These are phyloP conservation scores for Silene noctiflora DNA, from an alignment of 179 eudicot genomes.

Conservation along the genomic window DNA sequence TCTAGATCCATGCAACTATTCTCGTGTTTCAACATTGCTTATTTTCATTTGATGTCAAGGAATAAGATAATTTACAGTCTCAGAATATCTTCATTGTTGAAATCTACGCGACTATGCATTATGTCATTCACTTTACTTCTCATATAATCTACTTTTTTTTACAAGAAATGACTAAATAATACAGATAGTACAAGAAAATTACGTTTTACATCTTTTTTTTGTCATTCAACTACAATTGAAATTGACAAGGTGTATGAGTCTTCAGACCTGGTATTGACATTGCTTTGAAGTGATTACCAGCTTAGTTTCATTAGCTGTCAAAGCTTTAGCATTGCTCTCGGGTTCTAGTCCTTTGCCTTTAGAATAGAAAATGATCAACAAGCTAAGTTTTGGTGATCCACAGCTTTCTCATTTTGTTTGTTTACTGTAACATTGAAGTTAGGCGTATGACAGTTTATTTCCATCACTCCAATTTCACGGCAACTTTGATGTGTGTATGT, in stretches of 20 bases:
- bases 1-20: background rate
- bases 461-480: background rate
- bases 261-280: background rate
- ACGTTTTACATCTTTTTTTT: background rate
- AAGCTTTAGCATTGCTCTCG: background rate
- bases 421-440: background rate
- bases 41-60: background rate
- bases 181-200: background rate
- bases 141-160: background rate
- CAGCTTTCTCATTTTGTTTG: background rate
- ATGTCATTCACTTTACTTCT: background rate
- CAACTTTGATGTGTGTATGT: background rate
- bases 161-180: background rate
- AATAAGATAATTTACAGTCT: background rate
- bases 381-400: background rate
- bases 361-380: background rate
- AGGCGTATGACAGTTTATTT: background rate
- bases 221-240: background rate
- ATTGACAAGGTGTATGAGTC: background rate
- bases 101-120: too few species aligned
- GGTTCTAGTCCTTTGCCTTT: background rate
- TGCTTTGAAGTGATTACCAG: background rate
- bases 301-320: background rate
- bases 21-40: background rate
- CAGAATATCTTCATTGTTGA: background rate